Percentiles rank a stretch among this genome's conserved stretches.
Conservation (phyloP, 2,329 filamentous ascomycete genomes). For the Achaetomium macrosporum region DNA sequence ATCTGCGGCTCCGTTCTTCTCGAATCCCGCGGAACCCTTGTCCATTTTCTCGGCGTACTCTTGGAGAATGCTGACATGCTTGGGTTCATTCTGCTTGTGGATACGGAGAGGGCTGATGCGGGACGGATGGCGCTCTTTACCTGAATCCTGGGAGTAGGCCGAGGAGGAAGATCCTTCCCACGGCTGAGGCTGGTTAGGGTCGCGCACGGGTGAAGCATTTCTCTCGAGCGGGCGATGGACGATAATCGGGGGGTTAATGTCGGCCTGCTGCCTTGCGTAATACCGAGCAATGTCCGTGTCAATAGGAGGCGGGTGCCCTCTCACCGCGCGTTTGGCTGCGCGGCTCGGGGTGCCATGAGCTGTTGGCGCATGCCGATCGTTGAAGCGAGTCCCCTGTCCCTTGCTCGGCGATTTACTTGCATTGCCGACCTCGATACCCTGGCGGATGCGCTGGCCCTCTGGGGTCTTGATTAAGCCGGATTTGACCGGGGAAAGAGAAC, state of each 20-base stretch:
- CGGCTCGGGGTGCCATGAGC: neutral
- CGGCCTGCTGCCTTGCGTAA: conserved; percentile 1
- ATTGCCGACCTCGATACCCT: conserved; percentile 1
- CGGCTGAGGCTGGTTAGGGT: neutral
- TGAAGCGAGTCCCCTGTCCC: neutral
- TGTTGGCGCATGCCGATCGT: neutral
- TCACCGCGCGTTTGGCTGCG: neutral
- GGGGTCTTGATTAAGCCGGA: conserved; percentile 5
- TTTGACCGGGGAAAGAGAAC: conserved; percentile 25
- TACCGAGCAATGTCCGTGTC: conserved; percentile 15
- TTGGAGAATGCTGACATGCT: conserved; percentile 19
- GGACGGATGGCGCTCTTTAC: conserved; percentile 13
- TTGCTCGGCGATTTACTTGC: conserved; percentile 12
- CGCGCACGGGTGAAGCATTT: conserved; percentile 1
- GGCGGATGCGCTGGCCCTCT: conserved; percentile 4
- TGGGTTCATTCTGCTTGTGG: conserved; percentile 16
- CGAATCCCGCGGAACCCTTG: neutral
- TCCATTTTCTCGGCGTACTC: conserved; percentile 15
- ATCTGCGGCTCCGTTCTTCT: neutral
- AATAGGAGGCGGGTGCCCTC: conserved; percentile 5
- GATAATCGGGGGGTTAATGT: conserved; percentile 1
- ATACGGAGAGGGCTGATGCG: conserved; percentile 27
- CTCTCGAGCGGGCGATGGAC: conserved; percentile 14
- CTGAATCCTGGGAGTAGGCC: conserved; percentile 29
- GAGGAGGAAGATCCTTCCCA: conserved; percentile 29